phyloP scores from a whole-genome alignment of 495 filamentous ascomycete species.

The Hypomontagnella submonticulosa region DNA sequence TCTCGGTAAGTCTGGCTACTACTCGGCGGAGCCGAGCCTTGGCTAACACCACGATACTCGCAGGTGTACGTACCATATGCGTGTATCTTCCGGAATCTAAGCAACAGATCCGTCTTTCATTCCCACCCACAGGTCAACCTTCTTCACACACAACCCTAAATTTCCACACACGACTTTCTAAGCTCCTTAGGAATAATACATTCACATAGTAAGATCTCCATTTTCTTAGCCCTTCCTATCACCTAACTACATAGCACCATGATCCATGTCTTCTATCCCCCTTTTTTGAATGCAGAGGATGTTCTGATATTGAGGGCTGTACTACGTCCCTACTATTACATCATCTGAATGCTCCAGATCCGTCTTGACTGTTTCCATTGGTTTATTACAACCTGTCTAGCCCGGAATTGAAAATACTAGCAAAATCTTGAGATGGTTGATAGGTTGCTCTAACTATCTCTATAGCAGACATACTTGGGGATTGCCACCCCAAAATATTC shows the following conservation, averaged over 20 bases:
- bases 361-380: too few species aligned
- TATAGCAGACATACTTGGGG: constrained; percentile 1
- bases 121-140: not conserved
- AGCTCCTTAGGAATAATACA: constrained; percentile 12
- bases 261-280: not conserved
- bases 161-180: not conserved
- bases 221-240: not conserved
- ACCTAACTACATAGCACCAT: not conserved
- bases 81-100: constrained; percentile 3
- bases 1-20: constrained; percentile 9
- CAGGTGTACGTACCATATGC: constrained; percentile 17
- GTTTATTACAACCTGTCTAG: not conserved
- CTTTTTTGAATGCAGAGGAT: not conserved
- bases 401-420: not conserved
- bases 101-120: not conserved
- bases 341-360: too few species aligned
- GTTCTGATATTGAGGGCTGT: too few species aligned
- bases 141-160: not conserved
- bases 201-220: constrained; percentile 3
- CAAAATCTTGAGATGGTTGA: not conserved
- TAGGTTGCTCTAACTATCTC: not conserved
- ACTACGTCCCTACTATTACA: too few species aligned
- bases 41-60: not conserved
- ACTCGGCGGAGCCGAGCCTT: not conserved
- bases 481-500: too few species aligned